These are phyloP conservation scores for Collariella sp. DNA, from an alignment of 495 filamentous ascomycete species.

Conservation along the genomic window DNA sequence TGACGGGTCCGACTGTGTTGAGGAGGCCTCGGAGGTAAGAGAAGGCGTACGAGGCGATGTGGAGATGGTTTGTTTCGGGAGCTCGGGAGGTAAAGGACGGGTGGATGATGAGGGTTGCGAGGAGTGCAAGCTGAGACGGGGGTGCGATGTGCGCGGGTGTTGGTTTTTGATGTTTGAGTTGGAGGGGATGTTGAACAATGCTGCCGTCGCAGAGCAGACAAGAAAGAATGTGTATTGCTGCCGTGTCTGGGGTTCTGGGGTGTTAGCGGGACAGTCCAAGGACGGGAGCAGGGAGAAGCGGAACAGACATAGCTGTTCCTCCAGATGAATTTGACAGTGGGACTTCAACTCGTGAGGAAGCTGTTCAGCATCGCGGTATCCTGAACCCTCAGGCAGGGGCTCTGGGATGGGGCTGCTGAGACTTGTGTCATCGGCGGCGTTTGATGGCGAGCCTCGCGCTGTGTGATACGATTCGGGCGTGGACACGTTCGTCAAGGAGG, in stretches of 20 bases:
- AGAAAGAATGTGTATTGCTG: slow-evolving; percentile 60
- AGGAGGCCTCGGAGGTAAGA: slow-evolving; percentile 36
- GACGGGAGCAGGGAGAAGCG: neutral
- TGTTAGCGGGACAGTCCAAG: slow-evolving; percentile 2
- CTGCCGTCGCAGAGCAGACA: slow-evolving; percentile 53
- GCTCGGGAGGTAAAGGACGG: slow-evolving; percentile 52
- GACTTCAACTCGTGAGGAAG: slow-evolving; percentile 55
- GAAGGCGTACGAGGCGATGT: slow-evolving; percentile 32
- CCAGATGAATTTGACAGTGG: slow-evolving; percentile 63
- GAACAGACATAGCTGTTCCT: slow-evolving; percentile 61
- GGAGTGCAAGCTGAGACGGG: slow-evolving; percentile 56
- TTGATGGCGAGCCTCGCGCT: slow-evolving; percentile 10
- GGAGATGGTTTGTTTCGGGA: slow-evolving; percentile 25
- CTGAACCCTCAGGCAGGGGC: neutral
- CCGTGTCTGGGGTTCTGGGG: slow-evolving; percentile 42
- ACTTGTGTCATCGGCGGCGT: slow-evolving; percentile 14
- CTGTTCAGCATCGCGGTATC: slow-evolving; percentile 45
- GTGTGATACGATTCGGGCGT: slow-evolving; percentile 19
- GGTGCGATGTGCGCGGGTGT: slow-evolving; percentile 40
- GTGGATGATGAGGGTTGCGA: slow-evolving; percentile 60
- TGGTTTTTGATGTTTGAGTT: slow-evolving; percentile 12
- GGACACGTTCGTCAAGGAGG: slow-evolving; percentile 12
- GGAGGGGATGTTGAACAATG: slow-evolving; percentile 3
- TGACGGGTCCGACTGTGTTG: slow-evolving; percentile 33
- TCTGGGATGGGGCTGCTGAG: slow-evolving; percentile 16